Conservation (phyloP, 768 basidiomycete species). For the Russula virescens region DNA sequence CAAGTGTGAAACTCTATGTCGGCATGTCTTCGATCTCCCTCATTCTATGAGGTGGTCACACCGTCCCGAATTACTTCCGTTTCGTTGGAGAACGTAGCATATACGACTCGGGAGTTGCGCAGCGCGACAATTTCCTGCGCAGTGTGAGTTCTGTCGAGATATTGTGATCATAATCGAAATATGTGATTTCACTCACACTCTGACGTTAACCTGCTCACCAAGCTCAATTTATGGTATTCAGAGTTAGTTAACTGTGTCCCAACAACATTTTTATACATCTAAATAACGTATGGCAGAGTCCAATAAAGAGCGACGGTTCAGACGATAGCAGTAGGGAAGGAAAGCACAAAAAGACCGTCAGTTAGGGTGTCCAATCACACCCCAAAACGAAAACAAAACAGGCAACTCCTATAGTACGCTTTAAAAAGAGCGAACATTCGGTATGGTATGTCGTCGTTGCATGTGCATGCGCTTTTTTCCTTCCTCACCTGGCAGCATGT, state of each 20-base stretch:
- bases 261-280: neutral
- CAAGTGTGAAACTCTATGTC: no score
- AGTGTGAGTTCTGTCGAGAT: no score
- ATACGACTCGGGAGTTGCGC: no score
- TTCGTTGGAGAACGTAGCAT: no score
- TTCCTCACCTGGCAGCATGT: neutral
- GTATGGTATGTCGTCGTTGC: neutral
- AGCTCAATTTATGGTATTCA: neutral
- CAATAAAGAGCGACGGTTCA: neutral
- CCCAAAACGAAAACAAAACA: neutral
- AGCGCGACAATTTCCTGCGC: no score
- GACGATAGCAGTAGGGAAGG: neutral
- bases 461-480: neutral
- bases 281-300: neutral
- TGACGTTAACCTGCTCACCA: no score
- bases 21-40: no score
- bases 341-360: no score
- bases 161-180: no score
- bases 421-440: neutral
- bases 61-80: no score
- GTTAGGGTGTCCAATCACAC: constrained; percentile 1
- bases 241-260: neutral
- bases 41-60: no score
- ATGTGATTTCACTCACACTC: no score
- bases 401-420: neutral